Conservation (phyloP, 1,284 basidiomycete species). For the Chiua sp. region DNA sequence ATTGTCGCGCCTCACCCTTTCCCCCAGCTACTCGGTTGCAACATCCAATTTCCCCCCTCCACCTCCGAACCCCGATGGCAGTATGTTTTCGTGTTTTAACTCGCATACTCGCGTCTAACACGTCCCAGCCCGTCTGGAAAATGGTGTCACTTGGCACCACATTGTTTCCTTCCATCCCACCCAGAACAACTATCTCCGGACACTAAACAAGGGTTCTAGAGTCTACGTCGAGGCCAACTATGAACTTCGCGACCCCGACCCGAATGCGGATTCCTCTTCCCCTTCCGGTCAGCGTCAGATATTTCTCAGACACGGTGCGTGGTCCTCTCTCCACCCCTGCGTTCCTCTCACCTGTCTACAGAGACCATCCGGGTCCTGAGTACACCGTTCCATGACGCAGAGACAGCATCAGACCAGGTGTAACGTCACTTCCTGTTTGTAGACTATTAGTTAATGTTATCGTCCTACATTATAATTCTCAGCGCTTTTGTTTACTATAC, state of each 20-base stretch:
- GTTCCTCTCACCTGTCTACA: constrained; percentile 19
- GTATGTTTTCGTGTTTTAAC: constrained; percentile 43
- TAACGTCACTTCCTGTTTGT: constrained; percentile 4
- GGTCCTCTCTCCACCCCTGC: constrained; percentile 5
- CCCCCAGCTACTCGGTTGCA: constrained; percentile 68
- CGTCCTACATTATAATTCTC: neutral
- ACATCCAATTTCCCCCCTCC: constrained; percentile 66
- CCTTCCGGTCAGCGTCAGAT: constrained; percentile 78
- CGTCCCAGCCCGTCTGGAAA: constrained; percentile 54
- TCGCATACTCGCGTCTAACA: constrained; percentile 1
- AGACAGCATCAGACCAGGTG: constrained; percentile 31
- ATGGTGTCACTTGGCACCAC: constrained; percentile 73
- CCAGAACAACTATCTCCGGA: constrained; percentile 64
- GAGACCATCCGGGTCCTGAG: constrained; percentile 34
- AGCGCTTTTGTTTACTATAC: constrained; percentile 16
- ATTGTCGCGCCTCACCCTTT: constrained; percentile 2
- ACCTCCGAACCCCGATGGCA: constrained; percentile 62
- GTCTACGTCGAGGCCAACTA: constrained; percentile 81
- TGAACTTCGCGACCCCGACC: constrained; percentile 74
- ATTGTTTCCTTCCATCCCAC: constrained; percentile 69
- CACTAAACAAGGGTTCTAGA: constrained; percentile 66
- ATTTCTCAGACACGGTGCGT: constrained; percentile 74
- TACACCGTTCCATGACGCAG: constrained; percentile 29
- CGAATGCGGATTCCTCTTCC: constrained; percentile 62
- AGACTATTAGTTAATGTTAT: constrained; percentile 6